phyloP scores from a whole-genome alignment of 768 basidiomycete species.

The Podaxis sp. region DNA sequence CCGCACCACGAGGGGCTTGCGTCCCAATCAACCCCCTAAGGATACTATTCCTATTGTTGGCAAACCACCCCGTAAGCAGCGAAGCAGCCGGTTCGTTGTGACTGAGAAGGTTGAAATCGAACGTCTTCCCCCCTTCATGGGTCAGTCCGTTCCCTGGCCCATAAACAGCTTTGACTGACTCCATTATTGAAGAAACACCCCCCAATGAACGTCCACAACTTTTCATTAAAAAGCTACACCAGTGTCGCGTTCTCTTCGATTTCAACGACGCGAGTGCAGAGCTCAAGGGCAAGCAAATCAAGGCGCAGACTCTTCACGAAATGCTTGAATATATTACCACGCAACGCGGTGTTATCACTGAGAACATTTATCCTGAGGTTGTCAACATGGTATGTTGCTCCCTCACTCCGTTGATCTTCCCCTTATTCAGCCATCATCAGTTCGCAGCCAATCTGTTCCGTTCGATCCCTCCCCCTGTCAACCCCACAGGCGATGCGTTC shows the following conservation, averaged over 20 bases:
- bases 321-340: constrained; percentile 99
- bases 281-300: constrained; percentile 97
- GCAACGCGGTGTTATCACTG: constrained; percentile 93
- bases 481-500: constrained; percentile 97
- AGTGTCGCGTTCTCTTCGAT: constrained; percentile 96
- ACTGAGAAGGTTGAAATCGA: constrained; percentile 97
- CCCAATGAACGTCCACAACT: constrained; percentile 85
- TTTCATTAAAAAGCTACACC: constrained; percentile 92
- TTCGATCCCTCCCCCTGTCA: constrained; percentile 99
- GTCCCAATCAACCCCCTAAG: constrained; percentile 82
- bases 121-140: constrained; percentile 86
- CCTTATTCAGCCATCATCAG: constrained; percentile 42
- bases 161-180: neutral
- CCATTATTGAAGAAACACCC: constrained; percentile 69
- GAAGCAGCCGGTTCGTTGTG: constrained; percentile 94
- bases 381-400: constrained; percentile 83
- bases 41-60: constrained; percentile 97
- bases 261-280: constrained; percentile 98
- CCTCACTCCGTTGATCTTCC: constrained; percentile 14
- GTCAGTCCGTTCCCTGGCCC: constrained; percentile 41
- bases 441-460: constrained; percentile 99
- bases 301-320: constrained; percentile 96
- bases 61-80: constrained; percentile 96
- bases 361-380: constrained; percentile 97
- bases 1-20: constrained; percentile 65